Base-by-base conservation (phyloP, 768 basidiomycete species). In the Bullera alba region DNA sequence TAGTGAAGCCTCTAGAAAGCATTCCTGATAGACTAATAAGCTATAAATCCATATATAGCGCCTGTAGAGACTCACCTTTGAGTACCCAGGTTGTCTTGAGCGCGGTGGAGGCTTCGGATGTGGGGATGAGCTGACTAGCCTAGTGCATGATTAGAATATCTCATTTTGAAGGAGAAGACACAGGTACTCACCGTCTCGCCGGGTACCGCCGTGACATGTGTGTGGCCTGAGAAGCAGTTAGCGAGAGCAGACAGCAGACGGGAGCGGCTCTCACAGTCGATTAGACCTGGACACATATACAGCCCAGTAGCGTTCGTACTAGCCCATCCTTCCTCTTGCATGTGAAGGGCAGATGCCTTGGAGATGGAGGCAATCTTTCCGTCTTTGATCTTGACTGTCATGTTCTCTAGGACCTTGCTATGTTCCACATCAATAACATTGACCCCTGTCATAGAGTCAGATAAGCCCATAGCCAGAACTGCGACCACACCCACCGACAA, bases 271-370 rank as follows among this genome's bases (percentile, higher is more conserved):
- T n/a, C n/a, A n/a, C 73, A 72, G 60, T 77, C 77, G 42, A 77
- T 75, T n/a, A 77, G 61, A 2, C 77, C 77, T 17, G 76, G 76
- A 51, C 73, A 77, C 8, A 77, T 41, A 47, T 61, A 76, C n/a
- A 60, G 62, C 1, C 75, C 75, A 17, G 67, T 60, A 3, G 76
- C 54, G 56, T n/a, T 76, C 74, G 14, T 75, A 53, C n/a, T n/a
- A 54, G 25, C 46, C 26, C 27, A 42, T n/a, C 54, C 56, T 29
- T 34, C 41, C 32, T 26, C 44, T 23, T 65, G 44, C 19, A 49
- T 23, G n/a, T 28, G 28, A 10, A 25, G 29, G 16, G 54, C n/a
- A 16, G 39, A 41, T 16, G 37, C 6, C 25, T 67, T 39, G 8
- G 46, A 28, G 5, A 76, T 46, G n/a, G 63, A 56, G 3, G 37